These are phyloP conservation scores for Boletus holoroseus DNA, from an alignment of 1,284 basidiomycete genomes.

Conservation along the genomic window DNA sequence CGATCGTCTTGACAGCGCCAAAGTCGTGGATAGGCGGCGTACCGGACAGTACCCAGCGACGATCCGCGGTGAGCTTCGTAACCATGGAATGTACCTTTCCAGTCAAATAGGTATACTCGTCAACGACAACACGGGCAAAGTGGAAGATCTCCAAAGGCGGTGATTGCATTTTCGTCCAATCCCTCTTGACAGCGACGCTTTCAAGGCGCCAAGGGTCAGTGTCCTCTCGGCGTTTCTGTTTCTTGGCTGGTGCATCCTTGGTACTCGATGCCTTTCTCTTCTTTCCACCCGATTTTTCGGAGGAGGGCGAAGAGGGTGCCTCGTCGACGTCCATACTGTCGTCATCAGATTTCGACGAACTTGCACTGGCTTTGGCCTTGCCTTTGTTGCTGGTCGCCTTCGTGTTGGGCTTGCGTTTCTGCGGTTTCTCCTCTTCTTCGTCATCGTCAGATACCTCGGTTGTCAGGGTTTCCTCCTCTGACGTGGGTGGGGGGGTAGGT, in stretches of 20 bases:
- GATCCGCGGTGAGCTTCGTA: slow-evolving; percentile 70
- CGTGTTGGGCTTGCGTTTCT: slow-evolving; percentile 28
- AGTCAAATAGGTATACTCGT: slow-evolving; percentile 92
- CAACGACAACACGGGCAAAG: slow-evolving; percentile 83
- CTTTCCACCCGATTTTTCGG: slow-evolving; percentile 41
- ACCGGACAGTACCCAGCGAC: slow-evolving; percentile 93
- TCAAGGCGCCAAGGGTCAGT: slow-evolving; percentile 80
- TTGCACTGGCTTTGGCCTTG: slow-evolving; percentile 25
- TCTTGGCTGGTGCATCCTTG: slow-evolving; percentile 51
- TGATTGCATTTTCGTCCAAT: slow-evolving; percentile 76
- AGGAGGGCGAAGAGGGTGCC: slow-evolving; percentile 32
- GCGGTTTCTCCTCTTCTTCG: slow-evolving; percentile 25
- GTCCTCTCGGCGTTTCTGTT: slow-evolving; percentile 58
- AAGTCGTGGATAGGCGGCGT: slow-evolving; percentile 94
- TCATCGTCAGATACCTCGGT: slow-evolving; percentile 34
- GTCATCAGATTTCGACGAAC: slow-evolving; percentile 28
- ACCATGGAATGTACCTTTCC: slow-evolving; percentile 77
- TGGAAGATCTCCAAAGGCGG: slow-evolving; percentile 91
- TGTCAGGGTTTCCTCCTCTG: slow-evolving; percentile 23
- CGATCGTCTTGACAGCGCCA: slow-evolving; percentile 85
- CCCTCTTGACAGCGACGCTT: slow-evolving; percentile 54
- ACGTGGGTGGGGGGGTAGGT: slow-evolving; percentile 30
- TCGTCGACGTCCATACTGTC: slow-evolving; percentile 58
- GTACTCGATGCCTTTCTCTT: slow-evolving; percentile 47
- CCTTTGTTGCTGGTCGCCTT: slow-evolving; percentile 29